phyloP scores from a whole-genome alignment of 2,329 filamentous ascomycete genomes.

The Fusarium marasasianum region DNA sequence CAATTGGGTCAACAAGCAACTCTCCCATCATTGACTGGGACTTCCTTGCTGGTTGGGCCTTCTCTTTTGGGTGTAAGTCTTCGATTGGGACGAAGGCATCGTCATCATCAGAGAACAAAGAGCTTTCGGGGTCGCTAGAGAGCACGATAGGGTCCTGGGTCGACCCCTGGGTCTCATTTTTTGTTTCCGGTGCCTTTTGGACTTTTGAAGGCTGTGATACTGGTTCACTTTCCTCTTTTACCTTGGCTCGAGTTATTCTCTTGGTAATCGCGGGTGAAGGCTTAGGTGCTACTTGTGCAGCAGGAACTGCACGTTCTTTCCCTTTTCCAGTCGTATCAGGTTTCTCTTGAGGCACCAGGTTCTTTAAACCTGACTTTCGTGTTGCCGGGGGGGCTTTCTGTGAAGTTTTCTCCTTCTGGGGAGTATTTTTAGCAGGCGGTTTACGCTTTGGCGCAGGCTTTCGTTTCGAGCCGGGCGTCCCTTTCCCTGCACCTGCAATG shows the following conservation, averaged over 20 bases:
- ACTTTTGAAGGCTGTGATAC: background rate
- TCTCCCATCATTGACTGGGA: background rate
- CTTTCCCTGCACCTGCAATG: constrained; percentile 3
- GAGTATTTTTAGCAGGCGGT: background rate
- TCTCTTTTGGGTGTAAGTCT: background rate
- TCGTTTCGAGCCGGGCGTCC: background rate
- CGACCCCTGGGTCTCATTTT: background rate
- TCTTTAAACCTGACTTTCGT: background rate
- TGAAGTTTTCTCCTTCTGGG: background rate
- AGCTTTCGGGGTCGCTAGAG: constrained; percentile 29
- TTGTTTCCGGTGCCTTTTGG: background rate
- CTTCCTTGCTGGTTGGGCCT: background rate
- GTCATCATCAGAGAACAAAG: background rate
- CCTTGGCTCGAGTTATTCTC: background rate
- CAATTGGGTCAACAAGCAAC: background rate
- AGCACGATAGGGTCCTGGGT: constrained; percentile 23
- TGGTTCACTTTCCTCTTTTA: background rate
- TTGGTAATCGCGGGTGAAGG: background rate
- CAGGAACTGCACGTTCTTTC: background rate
- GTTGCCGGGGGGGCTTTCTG: background rate
- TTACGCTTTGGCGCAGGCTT: background rate
- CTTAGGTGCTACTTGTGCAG: background rate
- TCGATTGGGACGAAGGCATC: background rate
- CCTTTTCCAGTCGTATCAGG: background rate
- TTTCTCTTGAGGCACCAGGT: background rate